A percentile compares a stretch with the other conserved stretches of the same genome.
Evolutionary conservation across 139 green algal genomes (phyloP).

Genomic region (Deuterostichococcus epilithicus): DNA sequence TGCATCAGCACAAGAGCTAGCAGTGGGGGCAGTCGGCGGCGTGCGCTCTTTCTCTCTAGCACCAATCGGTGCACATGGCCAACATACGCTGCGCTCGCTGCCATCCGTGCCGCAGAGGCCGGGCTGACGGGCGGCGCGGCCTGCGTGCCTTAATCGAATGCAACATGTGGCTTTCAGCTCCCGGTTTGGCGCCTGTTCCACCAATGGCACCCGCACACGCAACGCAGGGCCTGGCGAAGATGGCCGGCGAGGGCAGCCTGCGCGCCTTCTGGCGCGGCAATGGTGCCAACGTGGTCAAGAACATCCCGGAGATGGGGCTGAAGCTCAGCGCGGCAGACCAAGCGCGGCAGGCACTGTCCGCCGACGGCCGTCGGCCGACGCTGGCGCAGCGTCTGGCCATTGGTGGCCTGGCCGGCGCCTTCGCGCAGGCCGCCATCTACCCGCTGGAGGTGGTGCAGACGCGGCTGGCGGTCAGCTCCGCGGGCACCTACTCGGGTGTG

Average conservation of each 20-base stretch:
- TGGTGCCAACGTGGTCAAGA: conserved; percentile 40
- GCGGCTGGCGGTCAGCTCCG: conserved; percentile 13
- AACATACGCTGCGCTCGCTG: too few relatives aligned
- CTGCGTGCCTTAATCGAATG: too few relatives aligned
- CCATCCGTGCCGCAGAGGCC: too few relatives aligned
- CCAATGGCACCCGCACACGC: neutral
- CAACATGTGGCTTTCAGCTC: too few relatives aligned
- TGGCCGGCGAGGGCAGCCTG: conserved; percentile 10
- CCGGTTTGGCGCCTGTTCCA: neutral
- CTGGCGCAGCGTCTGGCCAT: conserved; percentile 19
- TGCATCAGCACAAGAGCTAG: too few relatives aligned
- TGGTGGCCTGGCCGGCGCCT: conserved; percentile 29
- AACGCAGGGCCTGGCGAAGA: conserved; percentile 3
- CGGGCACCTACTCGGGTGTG: conserved; percentile 11
- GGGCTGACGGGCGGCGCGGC: too few relatives aligned
- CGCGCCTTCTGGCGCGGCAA: conserved; percentile 43
- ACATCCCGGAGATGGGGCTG: conserved; percentile 40
- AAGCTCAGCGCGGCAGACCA: conserved; percentile 20
- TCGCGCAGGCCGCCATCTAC: conserved; percentile 35
- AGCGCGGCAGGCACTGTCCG: too few relatives aligned
- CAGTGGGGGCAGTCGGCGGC: too few relatives aligned
- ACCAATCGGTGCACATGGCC: too few relatives aligned
- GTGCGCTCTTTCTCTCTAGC: too few relatives aligned
- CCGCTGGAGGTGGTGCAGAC: conserved; percentile 36
- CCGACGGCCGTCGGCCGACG: too few relatives aligned